phyloP scores from a whole-genome alignment of 176 grass and related monocot species.

The Bolboschoenus planiculmis region DNA sequence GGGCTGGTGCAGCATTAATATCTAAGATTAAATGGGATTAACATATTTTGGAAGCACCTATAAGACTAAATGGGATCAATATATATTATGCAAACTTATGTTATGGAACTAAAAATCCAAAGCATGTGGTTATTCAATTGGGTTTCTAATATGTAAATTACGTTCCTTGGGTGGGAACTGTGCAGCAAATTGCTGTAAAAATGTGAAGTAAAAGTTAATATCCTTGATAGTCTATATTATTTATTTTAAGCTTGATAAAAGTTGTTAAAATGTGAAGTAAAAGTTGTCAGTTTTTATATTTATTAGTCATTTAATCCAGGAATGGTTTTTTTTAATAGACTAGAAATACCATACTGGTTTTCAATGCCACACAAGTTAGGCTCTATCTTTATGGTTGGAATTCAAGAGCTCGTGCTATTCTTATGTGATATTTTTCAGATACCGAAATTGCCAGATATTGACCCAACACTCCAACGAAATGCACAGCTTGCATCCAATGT shows the following conservation, averaged over 20 bases:
- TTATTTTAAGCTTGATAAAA: not conserved
- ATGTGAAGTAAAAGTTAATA: not conserved
- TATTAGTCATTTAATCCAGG: not conserved
- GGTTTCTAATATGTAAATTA: not conserved
- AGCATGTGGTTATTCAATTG: not conserved
- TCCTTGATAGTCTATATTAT: not conserved
- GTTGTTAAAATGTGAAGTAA: too few species aligned
- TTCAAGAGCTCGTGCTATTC: not conserved
- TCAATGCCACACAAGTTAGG: not conserved
- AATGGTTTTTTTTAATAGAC: not conserved
- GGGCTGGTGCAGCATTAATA: not conserved
- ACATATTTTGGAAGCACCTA: too few species aligned
- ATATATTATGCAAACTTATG: not conserved
- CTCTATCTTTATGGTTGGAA: not conserved
- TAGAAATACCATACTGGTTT: not conserved
- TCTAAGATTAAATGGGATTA: not conserved
- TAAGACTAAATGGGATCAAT: too few species aligned
- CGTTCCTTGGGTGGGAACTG: not conserved
- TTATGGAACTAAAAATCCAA: not conserved
- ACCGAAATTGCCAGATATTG: constrained; percentile 96
- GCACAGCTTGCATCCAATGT: constrained; percentile 62
- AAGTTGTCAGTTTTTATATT: not conserved
- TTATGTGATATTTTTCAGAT: constrained; percentile 47
- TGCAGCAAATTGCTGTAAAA: not conserved
- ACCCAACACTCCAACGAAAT: constrained; percentile 63